A percentile compares a stretch with the other conserved stretches of the same genome.
phyloP scores from a whole-genome alignment of 2,329 filamentous ascomycete species.

The Colletotrichum sp. region DNA sequence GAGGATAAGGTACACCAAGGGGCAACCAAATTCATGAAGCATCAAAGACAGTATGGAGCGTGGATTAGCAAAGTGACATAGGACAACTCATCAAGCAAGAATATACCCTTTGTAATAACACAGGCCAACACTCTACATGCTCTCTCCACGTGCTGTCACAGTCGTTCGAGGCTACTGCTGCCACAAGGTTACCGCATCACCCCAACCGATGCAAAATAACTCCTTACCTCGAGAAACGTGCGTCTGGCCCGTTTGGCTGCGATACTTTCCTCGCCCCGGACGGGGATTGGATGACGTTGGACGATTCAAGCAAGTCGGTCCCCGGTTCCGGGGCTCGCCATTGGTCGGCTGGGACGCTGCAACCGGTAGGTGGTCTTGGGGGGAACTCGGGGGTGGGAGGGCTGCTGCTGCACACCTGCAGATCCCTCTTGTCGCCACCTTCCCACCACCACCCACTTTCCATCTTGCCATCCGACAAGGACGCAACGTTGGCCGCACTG shows the following conservation, averaged over 20 bases:
- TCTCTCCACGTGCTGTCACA: not conserved
- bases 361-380: not conserved
- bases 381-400: not conserved
- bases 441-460: not conserved
- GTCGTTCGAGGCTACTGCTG: not conserved
- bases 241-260: not conserved
- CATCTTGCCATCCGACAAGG: not conserved
- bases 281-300: constrained; percentile 13
- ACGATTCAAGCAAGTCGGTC: not conserved
- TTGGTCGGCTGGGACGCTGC: constrained; percentile 5
- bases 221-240: not conserved
- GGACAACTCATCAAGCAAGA: constrained; percentile 5
- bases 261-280: not conserved
- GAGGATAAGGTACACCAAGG: not conserved
- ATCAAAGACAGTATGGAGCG: not conserved
- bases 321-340: not conserved
- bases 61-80: not conserved
- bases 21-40: not conserved
- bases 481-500: not conserved
- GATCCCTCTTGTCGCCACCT: not conserved
- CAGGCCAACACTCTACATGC: not conserved
- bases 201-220: not conserved
- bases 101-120: constrained; percentile 21
- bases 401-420: not conserved
- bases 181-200: not conserved